These are phyloP conservation scores for Fusarium hainanense DNA, from an alignment of 2,329 filamentous ascomycete genomes.

Conservation along the genomic window DNA sequence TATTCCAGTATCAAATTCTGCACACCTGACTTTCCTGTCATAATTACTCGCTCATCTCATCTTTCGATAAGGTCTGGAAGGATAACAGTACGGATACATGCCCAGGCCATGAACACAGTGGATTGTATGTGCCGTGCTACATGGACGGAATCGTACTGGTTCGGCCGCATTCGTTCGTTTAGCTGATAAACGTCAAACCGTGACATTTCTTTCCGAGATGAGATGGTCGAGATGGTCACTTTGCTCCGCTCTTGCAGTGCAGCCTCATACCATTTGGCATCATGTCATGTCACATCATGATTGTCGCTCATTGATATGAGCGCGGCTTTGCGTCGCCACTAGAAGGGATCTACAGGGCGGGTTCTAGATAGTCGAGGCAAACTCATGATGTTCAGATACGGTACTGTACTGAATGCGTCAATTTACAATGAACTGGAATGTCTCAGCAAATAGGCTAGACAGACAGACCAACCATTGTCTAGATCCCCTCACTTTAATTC, in stretches of 20 bases:
- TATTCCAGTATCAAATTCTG: constrained; percentile 38
- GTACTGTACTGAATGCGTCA: constrained; percentile 13
- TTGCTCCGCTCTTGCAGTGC: constrained; percentile 24
- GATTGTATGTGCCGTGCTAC: constrained; percentile 14
- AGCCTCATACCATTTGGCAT: constrained; percentile 11
- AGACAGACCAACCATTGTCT: neutral
- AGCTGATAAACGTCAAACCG: constrained; percentile 27
- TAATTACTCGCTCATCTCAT: neutral
- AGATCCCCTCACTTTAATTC: neutral
- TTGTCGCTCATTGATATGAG: neutral
- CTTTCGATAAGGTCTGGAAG: constrained; percentile 19
- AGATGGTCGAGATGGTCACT: constrained; percentile 8
- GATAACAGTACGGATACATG: neutral
- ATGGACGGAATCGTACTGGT: constrained; percentile 33
- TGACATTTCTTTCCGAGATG: constrained; percentile 37
- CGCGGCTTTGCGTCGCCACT: constrained; percentile 18
- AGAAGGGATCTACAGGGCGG: neutral
- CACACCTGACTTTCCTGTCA: constrained; percentile 26
- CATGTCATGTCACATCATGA: constrained; percentile 2
- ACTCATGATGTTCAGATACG: neutral
- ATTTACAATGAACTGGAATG: constrained; percentile 28
- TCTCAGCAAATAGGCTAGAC: neutral
- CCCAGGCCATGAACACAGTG: constrained; percentile 23
- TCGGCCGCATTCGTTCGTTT: constrained; percentile 22
- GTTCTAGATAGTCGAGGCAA: neutral